These are phyloP conservation scores for Penicillium capsulatum DNA, from an alignment of 2,329 filamentous ascomycete species.

Conservation along the genomic window DNA sequence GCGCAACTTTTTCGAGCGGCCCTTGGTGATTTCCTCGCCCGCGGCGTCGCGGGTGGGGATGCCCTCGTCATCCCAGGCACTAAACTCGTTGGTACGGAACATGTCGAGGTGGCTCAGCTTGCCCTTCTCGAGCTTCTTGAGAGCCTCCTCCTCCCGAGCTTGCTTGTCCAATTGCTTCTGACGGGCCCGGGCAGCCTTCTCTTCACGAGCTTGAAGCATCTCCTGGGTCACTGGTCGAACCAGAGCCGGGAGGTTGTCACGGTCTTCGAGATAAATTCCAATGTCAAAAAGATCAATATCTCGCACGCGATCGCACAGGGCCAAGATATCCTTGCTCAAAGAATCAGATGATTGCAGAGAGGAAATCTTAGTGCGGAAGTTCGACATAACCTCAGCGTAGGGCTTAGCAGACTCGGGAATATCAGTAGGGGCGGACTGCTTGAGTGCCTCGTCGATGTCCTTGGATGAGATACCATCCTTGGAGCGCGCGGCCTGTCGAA, in stretches of 20 bases:
- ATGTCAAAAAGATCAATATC: conserved; percentile 77
- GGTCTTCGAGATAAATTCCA: conserved; percentile 83
- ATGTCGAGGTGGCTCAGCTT: conserved; percentile 56
- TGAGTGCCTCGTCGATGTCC: conserved; percentile 39
- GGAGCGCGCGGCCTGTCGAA: conserved; percentile 54
- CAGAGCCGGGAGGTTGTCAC: conserved; percentile 64
- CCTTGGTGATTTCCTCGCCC: conserved; percentile 77
- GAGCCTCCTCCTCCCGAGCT: conserved; percentile 52
- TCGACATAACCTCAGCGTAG: conserved; percentile 48
- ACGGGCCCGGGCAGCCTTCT: conserved; percentile 49
- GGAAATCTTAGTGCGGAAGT: conserved; percentile 39
- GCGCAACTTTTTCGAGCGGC: conserved; percentile 70
- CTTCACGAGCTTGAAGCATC: conserved; percentile 52
- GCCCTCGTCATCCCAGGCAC: conserved; percentile 77
- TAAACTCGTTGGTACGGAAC: conserved; percentile 60
- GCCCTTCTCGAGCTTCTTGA: conserved; percentile 51
- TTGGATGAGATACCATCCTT: conserved; percentile 41
- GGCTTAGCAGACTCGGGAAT: conserved; percentile 33
- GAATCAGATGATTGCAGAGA: conserved; percentile 45
- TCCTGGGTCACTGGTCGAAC: conserved; percentile 63
- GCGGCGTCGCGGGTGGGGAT: conserved; percentile 72
- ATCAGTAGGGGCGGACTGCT: conserved; percentile 22
- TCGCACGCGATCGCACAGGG: conserved; percentile 73
- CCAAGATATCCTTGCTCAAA: conserved; percentile 67
- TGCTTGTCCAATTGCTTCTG: conserved; percentile 57